Evolutionary conservation across 2,329 filamentous ascomycete genomes (phyloP).

Genomic region (Onygenales sp.): DNA sequence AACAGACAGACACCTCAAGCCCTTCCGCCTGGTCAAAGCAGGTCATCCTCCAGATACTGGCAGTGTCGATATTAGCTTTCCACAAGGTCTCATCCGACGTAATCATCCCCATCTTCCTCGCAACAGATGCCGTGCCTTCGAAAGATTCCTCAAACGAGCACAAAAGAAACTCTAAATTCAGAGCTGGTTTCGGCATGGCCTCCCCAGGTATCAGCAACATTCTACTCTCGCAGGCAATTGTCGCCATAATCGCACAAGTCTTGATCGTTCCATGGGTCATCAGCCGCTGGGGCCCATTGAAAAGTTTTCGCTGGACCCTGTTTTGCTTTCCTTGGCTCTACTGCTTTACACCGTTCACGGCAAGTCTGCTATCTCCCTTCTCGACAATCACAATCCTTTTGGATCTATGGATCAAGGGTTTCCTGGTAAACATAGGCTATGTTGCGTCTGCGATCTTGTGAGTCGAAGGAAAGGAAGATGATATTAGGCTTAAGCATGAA

Average conservation of each 20-base stretch:
- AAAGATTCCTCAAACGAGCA: not conserved
- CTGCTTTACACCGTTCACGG: not conserved
- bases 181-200: constrained; percentile 3
- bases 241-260: constrained; percentile 4
- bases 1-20: not conserved
- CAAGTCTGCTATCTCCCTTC: not conserved
- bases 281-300: constrained; percentile 1
- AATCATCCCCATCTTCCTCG: constrained; percentile 5
- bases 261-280: constrained; percentile 2
- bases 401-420: constrained; percentile 2
- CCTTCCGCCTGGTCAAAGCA: not conserved
- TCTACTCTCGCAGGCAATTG: constrained; percentile 4
- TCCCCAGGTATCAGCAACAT: constrained; percentile 3
- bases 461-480: not conserved
- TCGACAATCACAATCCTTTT: not conserved
- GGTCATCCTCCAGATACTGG: constrained; percentile 7
- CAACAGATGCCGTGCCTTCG: not conserved
- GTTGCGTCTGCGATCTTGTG: constrained; percentile 3
- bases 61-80: constrained; percentile 5
- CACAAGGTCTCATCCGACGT: constrained; percentile 7
- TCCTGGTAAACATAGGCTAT: not conserved
- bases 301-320: not conserved
- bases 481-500: not conserved
- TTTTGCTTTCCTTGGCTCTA: not conserved
- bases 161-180: not conserved